A percentile compares a stretch with the other conserved stretches of the same genome.
These are phyloP conservation scores for Cyclaneusma minus DNA, from an alignment of 2,329 filamentous ascomycete genomes.

Conservation along the genomic window DNA sequence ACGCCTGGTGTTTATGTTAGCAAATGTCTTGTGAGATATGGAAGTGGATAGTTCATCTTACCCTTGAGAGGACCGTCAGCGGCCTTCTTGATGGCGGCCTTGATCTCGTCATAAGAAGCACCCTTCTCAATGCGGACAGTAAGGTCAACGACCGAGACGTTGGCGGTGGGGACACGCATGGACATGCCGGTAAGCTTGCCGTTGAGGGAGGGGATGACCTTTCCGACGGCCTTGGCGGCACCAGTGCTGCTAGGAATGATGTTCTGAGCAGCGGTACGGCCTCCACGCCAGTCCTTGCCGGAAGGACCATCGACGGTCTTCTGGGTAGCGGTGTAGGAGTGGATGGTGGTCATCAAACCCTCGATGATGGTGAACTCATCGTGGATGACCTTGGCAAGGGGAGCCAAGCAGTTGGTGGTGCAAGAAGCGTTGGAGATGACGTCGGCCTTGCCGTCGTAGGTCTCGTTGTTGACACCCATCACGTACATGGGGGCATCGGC, in stretches of 20 bases:
- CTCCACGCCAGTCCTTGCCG: conserved; percentile 98
- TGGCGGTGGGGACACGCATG: conserved; percentile 96
- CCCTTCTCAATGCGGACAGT: conserved; percentile 88
- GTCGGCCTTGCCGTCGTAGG: conserved; percentile 77
- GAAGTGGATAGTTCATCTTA: conserved; percentile 24
- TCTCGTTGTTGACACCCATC: conserved; percentile 95
- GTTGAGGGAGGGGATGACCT: conserved; percentile 96
- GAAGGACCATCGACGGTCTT: conserved; percentile 98
- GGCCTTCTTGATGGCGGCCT: conserved; percentile 76
- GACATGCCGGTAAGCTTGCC: conserved; percentile 99
- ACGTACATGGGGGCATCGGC: conserved; percentile 99
- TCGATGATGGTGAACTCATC: conserved; percentile 96
- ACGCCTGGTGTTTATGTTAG: conserved; percentile 40
- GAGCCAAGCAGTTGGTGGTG: conserved; percentile 99
- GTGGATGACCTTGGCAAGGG: conserved; percentile 97
- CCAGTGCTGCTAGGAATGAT: conserved; percentile 99
- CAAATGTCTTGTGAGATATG: conserved; percentile 3
- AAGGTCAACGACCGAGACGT: conserved; percentile 98
- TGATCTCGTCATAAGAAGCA: conserved; percentile 83
- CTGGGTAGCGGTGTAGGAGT: conserved; percentile 99
- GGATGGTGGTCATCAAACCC: conserved; percentile 99
- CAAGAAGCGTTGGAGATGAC: conserved; percentile 99
- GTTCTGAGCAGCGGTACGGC: conserved; percentile 97
- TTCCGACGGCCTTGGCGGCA: conserved; percentile 99
- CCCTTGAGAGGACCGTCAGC: conserved; percentile 75